Evolutionary conservation across 2,329 filamentous ascomycete species (phyloP).

Genomic region (Lasiodiplodia sp.): DNA sequence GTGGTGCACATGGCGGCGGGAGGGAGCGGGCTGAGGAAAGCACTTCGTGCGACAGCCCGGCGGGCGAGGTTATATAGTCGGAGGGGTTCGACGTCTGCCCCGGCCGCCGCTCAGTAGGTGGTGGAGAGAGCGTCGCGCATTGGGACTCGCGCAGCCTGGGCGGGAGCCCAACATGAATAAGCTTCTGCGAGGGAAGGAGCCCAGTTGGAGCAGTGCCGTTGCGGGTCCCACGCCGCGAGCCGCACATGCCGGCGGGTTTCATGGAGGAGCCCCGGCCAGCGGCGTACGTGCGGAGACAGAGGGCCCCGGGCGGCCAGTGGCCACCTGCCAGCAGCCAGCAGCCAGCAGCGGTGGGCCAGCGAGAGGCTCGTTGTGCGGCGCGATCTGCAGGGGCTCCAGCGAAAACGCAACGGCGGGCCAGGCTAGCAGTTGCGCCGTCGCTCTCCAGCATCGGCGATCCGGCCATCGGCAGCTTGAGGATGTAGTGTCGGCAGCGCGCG

Average conservation of each 20-base stretch:
- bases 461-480: background rate
- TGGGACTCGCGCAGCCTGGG: slow-evolving; percentile 28
- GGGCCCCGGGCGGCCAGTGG: background rate
- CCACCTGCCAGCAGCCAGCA: background rate
- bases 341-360: background rate
- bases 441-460: slow-evolving; percentile 7
- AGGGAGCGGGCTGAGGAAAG: slow-evolving; percentile 10
- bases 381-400: slow-evolving; percentile 24
- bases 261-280: background rate
- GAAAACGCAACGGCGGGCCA: slow-evolving; percentile 13
- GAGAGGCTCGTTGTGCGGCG: background rate
- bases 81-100: slow-evolving; percentile 14
- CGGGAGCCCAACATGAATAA: slow-evolving; percentile 9
- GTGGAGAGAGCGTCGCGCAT: slow-evolving; percentile 27
- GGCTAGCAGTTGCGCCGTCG: background rate
- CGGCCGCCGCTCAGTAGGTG: slow-evolving; percentile 18
- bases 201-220: background rate
- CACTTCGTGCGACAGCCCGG: slow-evolving; percentile 33
- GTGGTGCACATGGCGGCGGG: slow-evolving; percentile 53
- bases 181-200: slow-evolving; percentile 17
- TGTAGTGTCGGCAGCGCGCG: slow-evolving; percentile 4
- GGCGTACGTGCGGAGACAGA: background rate
- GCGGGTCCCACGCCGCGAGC: slow-evolving; percentile 10
- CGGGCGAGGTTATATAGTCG: slow-evolving; percentile 4
- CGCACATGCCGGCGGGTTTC: slow-evolving; percentile 11